Conservation (phyloP, 2,329 filamentous ascomycete species). For the Emergomyces pasteurianus region DNA sequence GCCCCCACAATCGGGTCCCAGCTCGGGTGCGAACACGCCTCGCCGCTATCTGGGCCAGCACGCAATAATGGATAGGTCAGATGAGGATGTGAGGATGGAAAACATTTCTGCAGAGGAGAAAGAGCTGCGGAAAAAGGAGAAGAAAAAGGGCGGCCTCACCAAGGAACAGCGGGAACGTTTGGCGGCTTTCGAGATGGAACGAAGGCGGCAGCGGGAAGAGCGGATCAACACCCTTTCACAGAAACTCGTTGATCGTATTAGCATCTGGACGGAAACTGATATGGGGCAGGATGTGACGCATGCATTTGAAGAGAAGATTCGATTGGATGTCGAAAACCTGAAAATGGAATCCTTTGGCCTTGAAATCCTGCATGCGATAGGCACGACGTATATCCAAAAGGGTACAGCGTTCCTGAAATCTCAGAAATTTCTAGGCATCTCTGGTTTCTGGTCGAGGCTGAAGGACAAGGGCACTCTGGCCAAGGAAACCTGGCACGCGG, state of each 20-base stretch:
- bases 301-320: constrained; percentile 88
- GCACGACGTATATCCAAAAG: constrained; percentile 80
- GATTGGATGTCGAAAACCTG: constrained; percentile 88
- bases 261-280: constrained; percentile 95
- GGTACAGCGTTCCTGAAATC: constrained; percentile 79
- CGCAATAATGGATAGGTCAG: constrained; percentile 77
- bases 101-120: constrained; percentile 62
- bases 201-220: constrained; percentile 72
- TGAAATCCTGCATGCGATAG: constrained; percentile 91
- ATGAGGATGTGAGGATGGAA: constrained; percentile 58
- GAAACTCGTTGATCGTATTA: constrained; percentile 82
- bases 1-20: constrained; percentile 10
- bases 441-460: constrained; percentile 83
- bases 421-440: constrained; percentile 93
- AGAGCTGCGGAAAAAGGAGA: constrained; percentile 65
- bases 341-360: constrained; percentile 99
- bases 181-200: constrained; percentile 75
- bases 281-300: constrained; percentile 71
- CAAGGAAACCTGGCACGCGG: constrained; percentile 98
- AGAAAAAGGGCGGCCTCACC: constrained; percentile 75
- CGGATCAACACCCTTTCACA: constrained; percentile 71
- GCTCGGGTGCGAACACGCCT: constrained; percentile 36
- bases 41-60: constrained; percentile 58
- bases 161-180: constrained; percentile 93
- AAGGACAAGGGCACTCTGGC: constrained; percentile 95